These are phyloP conservation scores for Penicillium coffeae DNA, from an alignment of 495 filamentous ascomycete genomes.

Conservation along the genomic window DNA sequence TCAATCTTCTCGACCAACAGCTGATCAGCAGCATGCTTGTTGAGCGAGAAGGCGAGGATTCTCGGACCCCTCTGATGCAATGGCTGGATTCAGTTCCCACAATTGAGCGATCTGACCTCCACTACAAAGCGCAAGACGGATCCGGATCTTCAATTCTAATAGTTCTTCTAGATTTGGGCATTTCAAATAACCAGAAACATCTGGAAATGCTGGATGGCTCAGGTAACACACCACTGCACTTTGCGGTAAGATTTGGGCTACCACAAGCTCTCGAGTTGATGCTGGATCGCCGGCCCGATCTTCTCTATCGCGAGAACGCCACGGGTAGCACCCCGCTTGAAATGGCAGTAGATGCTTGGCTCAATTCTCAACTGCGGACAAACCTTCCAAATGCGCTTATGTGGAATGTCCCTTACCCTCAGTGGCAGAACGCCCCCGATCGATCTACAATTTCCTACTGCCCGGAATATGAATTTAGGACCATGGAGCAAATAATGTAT, in stretches of 20 bases:
- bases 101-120: neutral
- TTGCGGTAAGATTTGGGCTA: constrained; percentile 39
- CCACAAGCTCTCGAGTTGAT: constrained; percentile 41
- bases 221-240: constrained; percentile 64
- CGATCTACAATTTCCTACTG: constrained; percentile 20
- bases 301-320: constrained; percentile 65
- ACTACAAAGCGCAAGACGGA: neutral
- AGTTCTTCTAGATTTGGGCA: constrained; percentile 48
- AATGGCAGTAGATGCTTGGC: constrained; percentile 53
- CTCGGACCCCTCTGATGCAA: constrained; percentile 47
- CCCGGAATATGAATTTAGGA: constrained; percentile 2
- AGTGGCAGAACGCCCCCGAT: neutral
- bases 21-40: constrained; percentile 41
- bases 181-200: constrained; percentile 44
- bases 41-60: constrained; percentile 42
- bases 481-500: constrained; percentile 14
- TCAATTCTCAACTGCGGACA: constrained; percentile 26
- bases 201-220: constrained; percentile 60
- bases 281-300: constrained; percentile 50
- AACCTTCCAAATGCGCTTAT: constrained; percentile 9
- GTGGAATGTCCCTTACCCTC: neutral
- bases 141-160: constrained; percentile 4
- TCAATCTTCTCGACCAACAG: constrained; percentile 51
- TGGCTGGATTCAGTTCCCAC: constrained; percentile 26
- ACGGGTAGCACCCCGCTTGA: constrained; percentile 67